These are phyloP conservation scores for Astragalus membranaceus DNA, from an alignment of 306 rosid genomes.

Conservation along the genomic window DNA sequence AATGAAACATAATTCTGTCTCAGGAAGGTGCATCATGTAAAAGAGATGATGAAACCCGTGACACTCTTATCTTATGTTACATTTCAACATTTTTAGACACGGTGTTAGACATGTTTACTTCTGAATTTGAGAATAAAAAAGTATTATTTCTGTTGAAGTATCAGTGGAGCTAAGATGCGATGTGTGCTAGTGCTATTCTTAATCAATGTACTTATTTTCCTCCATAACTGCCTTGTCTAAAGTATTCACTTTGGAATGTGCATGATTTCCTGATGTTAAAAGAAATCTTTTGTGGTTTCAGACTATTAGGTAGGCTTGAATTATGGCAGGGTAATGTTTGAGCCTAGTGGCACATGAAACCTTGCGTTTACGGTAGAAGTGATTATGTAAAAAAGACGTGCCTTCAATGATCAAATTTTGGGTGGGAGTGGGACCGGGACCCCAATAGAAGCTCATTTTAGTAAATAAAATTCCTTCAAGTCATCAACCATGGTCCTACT, in stretches of 20 bases:
- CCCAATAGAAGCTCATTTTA: neutral
- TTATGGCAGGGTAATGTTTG: too few species aligned
- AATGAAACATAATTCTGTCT: neutral
- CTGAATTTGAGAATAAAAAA: neutral
- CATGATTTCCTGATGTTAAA: neutral
- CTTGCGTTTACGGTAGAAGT: too few species aligned
- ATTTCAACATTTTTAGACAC: neutral
- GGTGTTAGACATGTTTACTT: neutral
- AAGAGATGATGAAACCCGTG: neutral
- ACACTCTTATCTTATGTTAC: neutral
- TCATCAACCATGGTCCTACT: neutral
- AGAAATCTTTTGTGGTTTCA: neutral
- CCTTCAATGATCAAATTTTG: neutral
- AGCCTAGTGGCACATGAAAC: too few species aligned
- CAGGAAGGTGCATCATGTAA: neutral
- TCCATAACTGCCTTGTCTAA: neutral
- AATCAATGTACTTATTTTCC: neutral
- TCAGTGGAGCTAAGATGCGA: neutral
- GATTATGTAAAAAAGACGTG: neutral
- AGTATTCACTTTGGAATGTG: neutral
- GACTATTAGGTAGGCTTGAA: constrained; percentile 4
- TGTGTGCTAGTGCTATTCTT: neutral
- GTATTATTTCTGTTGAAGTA: neutral
- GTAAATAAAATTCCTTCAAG: neutral
- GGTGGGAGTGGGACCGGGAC: neutral